Base-by-base conservation (phyloP, 352 stramenopile species). In the Pythium folliculosum region DNA sequence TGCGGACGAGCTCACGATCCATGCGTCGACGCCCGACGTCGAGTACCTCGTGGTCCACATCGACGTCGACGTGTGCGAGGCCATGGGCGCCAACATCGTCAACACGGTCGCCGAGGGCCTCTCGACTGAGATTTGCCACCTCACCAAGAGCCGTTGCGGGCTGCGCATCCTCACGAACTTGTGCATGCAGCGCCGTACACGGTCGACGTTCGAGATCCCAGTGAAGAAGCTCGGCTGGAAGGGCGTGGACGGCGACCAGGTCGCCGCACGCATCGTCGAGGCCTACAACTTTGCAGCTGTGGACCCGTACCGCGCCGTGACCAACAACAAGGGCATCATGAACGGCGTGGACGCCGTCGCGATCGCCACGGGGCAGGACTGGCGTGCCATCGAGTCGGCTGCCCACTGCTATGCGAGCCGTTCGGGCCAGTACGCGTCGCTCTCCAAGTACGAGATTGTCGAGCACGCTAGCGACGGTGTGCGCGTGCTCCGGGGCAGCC, bases 271-370 rank as follows among this genome's bases (percentile, higher is more conserved):
- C 48, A 92, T 96, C 56, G 65, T 96, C 8, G 86, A 95, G 51
- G 88, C 88, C 6, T 94, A 89, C 79, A 90, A 91, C 65, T 96
- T 96, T 72, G 88, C 88, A 6, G 81, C 79, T 22, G 67, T 92
- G 22, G 88, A 96, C 44, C 88, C 88, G 47, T 96, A 86, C 67
- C 82, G 88, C 35, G 88, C 88, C 6, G 86, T 94, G 62, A 96
- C 88, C 37, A 88, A 96, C 74, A 96, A 96, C 80, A 96, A 96
- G 77, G 88, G 88, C 38, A 92, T 96, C 60, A 94, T 96, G 83
- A 96, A 96, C 63, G 88, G 86, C 44, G 77, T 96, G 17, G 87
- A 94, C 64, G 80, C 88, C 16, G 86, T 92, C 19, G 86, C 86
- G 43, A 63, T 96, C 7, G 88, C 88, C 5, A 94, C 86, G 1